Evolutionary conservation across 768 basidiomycete species (phyloP), one percentile per base, ranked within the genome.

Genomic region (Nevesoporus exiguus): DNA sequence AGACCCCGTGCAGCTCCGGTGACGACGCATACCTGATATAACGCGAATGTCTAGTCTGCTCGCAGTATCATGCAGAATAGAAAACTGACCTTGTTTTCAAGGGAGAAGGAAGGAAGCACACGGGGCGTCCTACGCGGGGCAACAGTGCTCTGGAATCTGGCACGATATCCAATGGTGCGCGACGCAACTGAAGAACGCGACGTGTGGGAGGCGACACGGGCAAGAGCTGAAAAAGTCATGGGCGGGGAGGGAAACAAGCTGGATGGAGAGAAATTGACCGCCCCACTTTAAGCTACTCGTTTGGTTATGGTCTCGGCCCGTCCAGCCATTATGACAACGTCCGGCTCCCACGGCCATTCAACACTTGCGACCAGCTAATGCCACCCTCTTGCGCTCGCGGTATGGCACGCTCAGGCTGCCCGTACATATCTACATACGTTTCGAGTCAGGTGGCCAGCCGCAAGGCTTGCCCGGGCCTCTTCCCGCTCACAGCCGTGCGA

Each of bases 1-100:
- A 98, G 75, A 7, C 96, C 96, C 63, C 90, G 80, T 13, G 94
- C 96, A 50, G 86, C 96, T 43, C 96, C 96, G 36, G 96, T 98
- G 47, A 98, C 85, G 62, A 95, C 75, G 73, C 91, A 92, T 50
- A 93, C 93, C 86, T 96, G 65, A 7, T 19, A 31, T 40, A 13
- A 11, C 22, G 47, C 19, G 33, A 56, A 52, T 27, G 7, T 15
- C 47, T 33, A 49, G 47, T 19, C 30, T 41, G 15, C 30, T 52
- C 21, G 27, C 33, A 31, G 14, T 22, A 34, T 14, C 53, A 27
- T 33, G 19, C 39, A 14, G 5, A 37, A 27, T n/a, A 7, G 22
- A 19, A 7, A 2, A 41, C 71, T 59, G 47, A 86, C 90, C 79
- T 90, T 93, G 65, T 79, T 80, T 66, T 83, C 76, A 76, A 96